These are phyloP conservation scores for Dendrobium huoshanense DNA, from an alignment of 106 monocot species.

Conservation along the genomic window DNA sequence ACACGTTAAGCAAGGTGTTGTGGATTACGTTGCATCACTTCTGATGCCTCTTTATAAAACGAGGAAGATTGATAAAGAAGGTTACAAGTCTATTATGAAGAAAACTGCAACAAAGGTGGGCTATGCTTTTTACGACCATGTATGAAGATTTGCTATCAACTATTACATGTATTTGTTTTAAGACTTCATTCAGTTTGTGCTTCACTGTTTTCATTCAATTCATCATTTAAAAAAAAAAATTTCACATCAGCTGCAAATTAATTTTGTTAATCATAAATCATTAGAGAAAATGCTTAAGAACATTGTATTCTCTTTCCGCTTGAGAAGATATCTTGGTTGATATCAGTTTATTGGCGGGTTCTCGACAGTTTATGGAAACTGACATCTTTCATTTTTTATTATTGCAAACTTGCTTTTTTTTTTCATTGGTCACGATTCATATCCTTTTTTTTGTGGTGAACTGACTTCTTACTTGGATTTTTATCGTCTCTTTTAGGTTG, in stretches of 20 bases:
- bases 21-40: slow-evolving; percentile 81
- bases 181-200: neutral
- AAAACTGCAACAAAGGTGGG: slow-evolving; percentile 90
- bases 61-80: slow-evolving; percentile 81
- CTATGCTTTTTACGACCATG: neutral
- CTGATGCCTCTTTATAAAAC: slow-evolving; percentile 93
- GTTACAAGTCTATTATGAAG: slow-evolving; percentile 92
- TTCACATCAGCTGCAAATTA: too few species aligned
- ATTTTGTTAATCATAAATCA: neutral
- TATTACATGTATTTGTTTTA: neutral
- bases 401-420: neutral
- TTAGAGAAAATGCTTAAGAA: neutral
- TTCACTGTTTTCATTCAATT: neutral
- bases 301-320: neutral
- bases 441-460: neutral
- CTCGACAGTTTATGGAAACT: neutral
- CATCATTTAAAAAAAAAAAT: neutral
- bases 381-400: neutral
- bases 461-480: neutral
- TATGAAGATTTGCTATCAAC: neutral
- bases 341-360: too few species aligned
- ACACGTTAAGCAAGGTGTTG: slow-evolving; percentile 76
- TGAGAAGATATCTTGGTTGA: neutral
- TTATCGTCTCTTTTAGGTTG: slow-evolving; percentile 42
- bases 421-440: neutral